A percentile compares a stretch with the other conserved stretches of the same genome.
These are phyloP conservation scores for Euptelea pleiosperma DNA, from an alignment of 164 flowering plant species.

Conservation along the genomic window DNA sequence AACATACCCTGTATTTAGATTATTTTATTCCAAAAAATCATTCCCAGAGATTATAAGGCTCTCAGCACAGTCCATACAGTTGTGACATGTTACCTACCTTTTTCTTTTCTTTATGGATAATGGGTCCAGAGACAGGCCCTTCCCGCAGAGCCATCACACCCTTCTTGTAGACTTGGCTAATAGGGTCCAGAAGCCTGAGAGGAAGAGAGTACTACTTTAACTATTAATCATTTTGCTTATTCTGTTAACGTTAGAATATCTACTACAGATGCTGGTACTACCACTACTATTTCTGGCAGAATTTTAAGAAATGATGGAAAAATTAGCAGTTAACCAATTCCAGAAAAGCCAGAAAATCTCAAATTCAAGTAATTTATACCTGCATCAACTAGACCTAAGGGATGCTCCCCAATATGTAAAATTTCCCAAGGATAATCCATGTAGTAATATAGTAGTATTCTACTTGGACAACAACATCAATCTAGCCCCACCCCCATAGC, in stretches of 20 bases:
- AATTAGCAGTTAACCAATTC: no score
- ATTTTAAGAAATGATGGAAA: no score
- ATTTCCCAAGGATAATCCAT: no score
- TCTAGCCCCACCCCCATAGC: not conserved
- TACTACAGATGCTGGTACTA: no score
- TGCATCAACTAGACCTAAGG: not conserved
- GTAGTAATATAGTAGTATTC: no score
- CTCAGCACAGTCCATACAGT: not conserved
- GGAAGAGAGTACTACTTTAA: not conserved
- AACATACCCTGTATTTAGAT: slow-evolving; percentile 55
- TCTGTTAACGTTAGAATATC: no score
- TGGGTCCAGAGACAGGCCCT: slow-evolving; percentile 20
- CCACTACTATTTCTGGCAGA: no score
- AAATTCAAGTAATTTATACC: not conserved
- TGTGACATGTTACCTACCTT: slow-evolving; percentile 41
- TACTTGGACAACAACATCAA: not conserved
- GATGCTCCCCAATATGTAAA: no score
- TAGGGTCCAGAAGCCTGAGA: slow-evolving; percentile 49
- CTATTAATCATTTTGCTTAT: no score
- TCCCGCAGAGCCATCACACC: slow-evolving; percentile 33
- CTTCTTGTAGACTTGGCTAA: slow-evolving; percentile 50
- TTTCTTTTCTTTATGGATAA: slow-evolving; percentile 67
- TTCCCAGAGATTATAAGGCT: not conserved
- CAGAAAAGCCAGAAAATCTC: no score
- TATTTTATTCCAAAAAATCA: slow-evolving; percentile 1